Evolutionary conservation across 371 early-diverging fungal genomes (phyloP), one percentile per base, ranked within the genome.

Genomic region (Syncephalastrum monosporum): DNA sequence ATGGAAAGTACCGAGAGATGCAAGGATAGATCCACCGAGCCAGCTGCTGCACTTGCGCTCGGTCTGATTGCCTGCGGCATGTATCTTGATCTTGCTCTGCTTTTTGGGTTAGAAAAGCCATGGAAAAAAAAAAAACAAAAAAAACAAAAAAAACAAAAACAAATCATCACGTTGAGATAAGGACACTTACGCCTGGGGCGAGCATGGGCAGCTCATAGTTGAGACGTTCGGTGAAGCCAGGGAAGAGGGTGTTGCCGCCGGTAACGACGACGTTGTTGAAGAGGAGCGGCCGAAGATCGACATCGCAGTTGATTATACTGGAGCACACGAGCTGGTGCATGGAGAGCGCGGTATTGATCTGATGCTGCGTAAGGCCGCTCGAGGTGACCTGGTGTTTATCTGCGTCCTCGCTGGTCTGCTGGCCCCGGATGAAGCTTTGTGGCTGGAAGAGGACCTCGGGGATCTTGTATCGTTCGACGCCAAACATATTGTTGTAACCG

Each of bases 21-120:
- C 90, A 46, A 98, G 74, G 53, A 97, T 94, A 3, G 98, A 97
- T 3, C 98, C 98, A 49, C 99, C 99, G 41, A 96, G 83, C 99
- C 99, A 98, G 47, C 92, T 82, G 24, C 93, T 89, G 62, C 90
- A 93, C 64, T 86, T 89, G 47, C 96, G 87, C 71, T 98, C 99
- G 21, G 81, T 75, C 21, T 84, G 77, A 42, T 82, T 86, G 52
- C 84, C 88, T 4, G 93, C 83, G 3, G 92, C 89, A 66, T 89
- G 85, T 50, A 96, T 72, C 70, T 90, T 91, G 63, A 92, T 76
- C 69, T 91, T 89, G 55, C 75, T 74, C 91, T 92, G 64, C 55
- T 57, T n/a, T 41, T 7, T 7, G 27, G 16, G 12, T 24, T 41
- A 29, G 7, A 29, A 29, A 4, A 29, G 7, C 7, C 3, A n/a